These are phyloP conservation scores for Rhodosporidiobolus odoratus DNA, from an alignment of 768 basidiomycete species.

Conservation along the genomic window DNA sequence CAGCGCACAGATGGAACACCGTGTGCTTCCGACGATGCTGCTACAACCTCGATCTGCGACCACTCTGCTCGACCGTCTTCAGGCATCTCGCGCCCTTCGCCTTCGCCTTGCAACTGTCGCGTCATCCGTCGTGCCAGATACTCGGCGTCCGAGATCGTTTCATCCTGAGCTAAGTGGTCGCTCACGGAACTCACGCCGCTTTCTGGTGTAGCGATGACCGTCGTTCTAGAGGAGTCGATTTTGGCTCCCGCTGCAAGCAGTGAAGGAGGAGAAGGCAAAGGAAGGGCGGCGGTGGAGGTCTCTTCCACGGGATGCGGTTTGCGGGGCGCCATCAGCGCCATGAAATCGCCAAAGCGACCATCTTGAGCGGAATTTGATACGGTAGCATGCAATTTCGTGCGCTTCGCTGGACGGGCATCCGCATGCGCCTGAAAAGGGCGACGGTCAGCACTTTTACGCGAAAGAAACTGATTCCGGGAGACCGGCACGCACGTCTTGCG, in stretches of 20 bases:
- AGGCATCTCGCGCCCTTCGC: conserved; percentile 34
- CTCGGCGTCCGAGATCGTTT: conserved; percentile 46
- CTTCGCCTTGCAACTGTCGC: conserved; percentile 3
- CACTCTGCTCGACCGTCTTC: conserved; percentile 16
- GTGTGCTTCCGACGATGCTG: conserved; percentile 47
- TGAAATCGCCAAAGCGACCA: conserved; percentile 59
- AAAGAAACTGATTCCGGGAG: neutral
- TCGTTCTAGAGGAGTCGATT: too few species aligned
- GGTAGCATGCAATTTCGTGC: conserved; percentile 3
- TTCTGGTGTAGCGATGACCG: too few species aligned
- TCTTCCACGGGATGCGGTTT: conserved; percentile 41
- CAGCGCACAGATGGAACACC: too few species aligned
- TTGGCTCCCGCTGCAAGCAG: conserved; percentile 35
- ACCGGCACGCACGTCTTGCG: conserved; percentile 60
- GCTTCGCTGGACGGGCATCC: conserved; percentile 25
- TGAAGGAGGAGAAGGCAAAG: neutral
- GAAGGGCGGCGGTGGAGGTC: neutral
- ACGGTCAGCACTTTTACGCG: neutral
- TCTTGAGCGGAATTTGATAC: conserved; percentile 20
- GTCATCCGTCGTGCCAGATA: conserved; percentile 45
- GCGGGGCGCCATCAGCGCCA: conserved; percentile 67
- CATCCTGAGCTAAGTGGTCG: conserved; percentile 40
- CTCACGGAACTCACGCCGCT: too few species aligned
- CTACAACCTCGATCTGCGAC: conserved; percentile 48
- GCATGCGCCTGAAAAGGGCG: conserved; percentile 5